These are phyloP conservation scores for Prunus dulcis DNA, from an alignment of 306 rosid genomes.

Conservation along the genomic window DNA sequence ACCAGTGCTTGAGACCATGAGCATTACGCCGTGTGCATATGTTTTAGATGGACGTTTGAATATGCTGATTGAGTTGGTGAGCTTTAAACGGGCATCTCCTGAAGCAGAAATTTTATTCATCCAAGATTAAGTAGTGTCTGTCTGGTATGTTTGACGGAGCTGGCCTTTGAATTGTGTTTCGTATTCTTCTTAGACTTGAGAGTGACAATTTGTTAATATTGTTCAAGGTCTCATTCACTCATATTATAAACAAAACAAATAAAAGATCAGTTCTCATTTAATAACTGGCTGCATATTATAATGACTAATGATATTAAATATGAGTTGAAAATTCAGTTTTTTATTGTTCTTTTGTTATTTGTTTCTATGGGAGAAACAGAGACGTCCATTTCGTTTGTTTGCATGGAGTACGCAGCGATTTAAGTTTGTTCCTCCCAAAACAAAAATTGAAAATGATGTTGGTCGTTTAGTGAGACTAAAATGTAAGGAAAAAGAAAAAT, in stretches of 20 bases:
- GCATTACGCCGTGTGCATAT: slow-evolving; percentile 44
- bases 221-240: not conserved
- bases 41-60: slow-evolving; percentile 44
- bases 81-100: slow-evolving; percentile 74
- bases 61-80: slow-evolving; percentile 66
- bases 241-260: not conserved
- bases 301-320: not conserved
- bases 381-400: not conserved
- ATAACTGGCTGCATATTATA: not conserved
- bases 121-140: slow-evolving; percentile 32
- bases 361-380: not conserved
- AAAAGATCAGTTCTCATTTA: not conserved
- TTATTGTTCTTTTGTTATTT: too few relatives aligned
- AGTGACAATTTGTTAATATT: not conserved
- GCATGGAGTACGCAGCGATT: not conserved
- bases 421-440: not conserved
- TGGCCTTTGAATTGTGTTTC: not conserved
- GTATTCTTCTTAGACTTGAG: not conserved
- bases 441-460: too few relatives aligned
- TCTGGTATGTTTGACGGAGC: not conserved
- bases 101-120: slow-evolving; percentile 57
- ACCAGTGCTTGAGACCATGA: slow-evolving; percentile 67
- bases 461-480: too few relatives aligned
- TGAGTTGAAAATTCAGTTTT: not conserved
- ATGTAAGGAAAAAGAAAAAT: too few relatives aligned